Percentiles rank a stretch among this genome's conserved stretches.
These are phyloP conservation scores for Talaromyces islandicus DNA, from an alignment of 2,329 filamentous ascomycete genomes.

Conservation along the genomic window DNA sequence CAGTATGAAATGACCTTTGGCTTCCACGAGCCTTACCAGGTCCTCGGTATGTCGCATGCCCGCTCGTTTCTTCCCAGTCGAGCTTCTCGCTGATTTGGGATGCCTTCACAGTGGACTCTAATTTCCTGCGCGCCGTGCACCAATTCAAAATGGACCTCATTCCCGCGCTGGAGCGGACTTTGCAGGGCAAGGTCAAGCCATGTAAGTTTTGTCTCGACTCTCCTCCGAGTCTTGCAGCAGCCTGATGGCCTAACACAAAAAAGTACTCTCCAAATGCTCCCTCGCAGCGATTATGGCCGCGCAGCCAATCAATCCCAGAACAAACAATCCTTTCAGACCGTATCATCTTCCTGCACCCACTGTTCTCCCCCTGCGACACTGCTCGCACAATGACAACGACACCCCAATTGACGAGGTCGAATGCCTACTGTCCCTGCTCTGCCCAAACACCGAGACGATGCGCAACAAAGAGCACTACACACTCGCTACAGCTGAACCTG, in stretches of 20 bases:
- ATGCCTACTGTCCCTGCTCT: slow-evolving; percentile 41
- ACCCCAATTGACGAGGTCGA: slow-evolving; percentile 38
- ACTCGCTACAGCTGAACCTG: slow-evolving; percentile 39
- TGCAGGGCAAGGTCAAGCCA: slow-evolving; percentile 80
- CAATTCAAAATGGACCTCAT: slow-evolving; percentile 87
- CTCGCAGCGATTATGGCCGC: slow-evolving; percentile 38
- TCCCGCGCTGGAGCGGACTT: slow-evolving; percentile 68
- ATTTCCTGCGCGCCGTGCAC: slow-evolving; percentile 74
- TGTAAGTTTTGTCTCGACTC: slow-evolving; percentile 45
- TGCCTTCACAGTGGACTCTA: slow-evolving; percentile 61
- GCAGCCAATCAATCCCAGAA: slow-evolving; percentile 32
- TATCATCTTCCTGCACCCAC: slow-evolving; percentile 41
- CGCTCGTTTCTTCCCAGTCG: slow-evolving; percentile 11
- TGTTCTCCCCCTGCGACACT: slow-evolving; percentile 40
- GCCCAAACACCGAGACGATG: slow-evolving; percentile 30
- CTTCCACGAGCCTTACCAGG: slow-evolving; percentile 92
- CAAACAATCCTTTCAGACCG: slow-evolving; percentile 34
- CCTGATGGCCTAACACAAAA: slow-evolving; percentile 5
- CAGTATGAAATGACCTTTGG: slow-evolving; percentile 82
- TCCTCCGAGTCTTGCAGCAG: background rate
- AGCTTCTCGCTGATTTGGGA: slow-evolving; percentile 17
- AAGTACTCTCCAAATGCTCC: slow-evolving; percentile 68
- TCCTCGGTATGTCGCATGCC: slow-evolving; percentile 51
- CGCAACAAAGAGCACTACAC: slow-evolving; percentile 46
- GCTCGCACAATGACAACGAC: slow-evolving; percentile 39